A percentile compares a stretch with the other conserved stretches of the same genome.
phyloP scores from a whole-genome alignment of 2,329 filamentous ascomycete species.

The Penicillium sp. region DNA sequence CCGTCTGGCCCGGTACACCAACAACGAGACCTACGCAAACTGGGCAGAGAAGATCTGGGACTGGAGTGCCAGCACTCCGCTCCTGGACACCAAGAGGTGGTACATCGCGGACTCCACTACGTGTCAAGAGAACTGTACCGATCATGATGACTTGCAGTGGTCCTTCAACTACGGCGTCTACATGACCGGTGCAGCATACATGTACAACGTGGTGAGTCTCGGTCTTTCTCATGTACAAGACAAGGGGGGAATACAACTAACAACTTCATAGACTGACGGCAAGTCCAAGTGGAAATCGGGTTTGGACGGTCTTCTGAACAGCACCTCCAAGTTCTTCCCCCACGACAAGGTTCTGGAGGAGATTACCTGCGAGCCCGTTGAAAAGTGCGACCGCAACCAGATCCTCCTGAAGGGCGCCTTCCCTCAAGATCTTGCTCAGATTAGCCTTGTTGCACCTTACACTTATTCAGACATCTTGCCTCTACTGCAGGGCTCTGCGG shows the following conservation, averaged over 20 bases:
- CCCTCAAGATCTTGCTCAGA: not conserved
- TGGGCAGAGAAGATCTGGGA: slow-evolving; percentile 70
- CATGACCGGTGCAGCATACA: slow-evolving; percentile 55
- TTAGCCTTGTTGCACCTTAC: slow-evolving; percentile 41
- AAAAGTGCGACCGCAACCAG: not conserved
- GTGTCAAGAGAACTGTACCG: slow-evolving; percentile 49
- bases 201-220: slow-evolving; percentile 48
- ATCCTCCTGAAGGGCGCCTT: not conserved
- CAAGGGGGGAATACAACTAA: too few species aligned
- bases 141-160: slow-evolving; percentile 56
- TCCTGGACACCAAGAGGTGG: slow-evolving; percentile 51
- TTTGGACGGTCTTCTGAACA: slow-evolving; percentile 55
- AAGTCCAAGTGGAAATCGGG: slow-evolving; percentile 54
- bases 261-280: slow-evolving; percentile 28
- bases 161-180: slow-evolving; percentile 58
- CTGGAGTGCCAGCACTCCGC: slow-evolving; percentile 54
- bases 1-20: slow-evolving; percentile 73
- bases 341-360: slow-evolving; percentile 4
- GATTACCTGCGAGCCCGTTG: not conserved
- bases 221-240: too few species aligned
- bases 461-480: slow-evolving; percentile 56
- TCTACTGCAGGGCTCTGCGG: slow-evolving; percentile 56
- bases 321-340: slow-evolving; percentile 51
- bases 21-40: slow-evolving; percentile 73
- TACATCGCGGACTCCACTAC: slow-evolving; percentile 58